Conservation (phyloP, 768 basidiomycete species). For the Fomitopsis pulvina region DNA sequence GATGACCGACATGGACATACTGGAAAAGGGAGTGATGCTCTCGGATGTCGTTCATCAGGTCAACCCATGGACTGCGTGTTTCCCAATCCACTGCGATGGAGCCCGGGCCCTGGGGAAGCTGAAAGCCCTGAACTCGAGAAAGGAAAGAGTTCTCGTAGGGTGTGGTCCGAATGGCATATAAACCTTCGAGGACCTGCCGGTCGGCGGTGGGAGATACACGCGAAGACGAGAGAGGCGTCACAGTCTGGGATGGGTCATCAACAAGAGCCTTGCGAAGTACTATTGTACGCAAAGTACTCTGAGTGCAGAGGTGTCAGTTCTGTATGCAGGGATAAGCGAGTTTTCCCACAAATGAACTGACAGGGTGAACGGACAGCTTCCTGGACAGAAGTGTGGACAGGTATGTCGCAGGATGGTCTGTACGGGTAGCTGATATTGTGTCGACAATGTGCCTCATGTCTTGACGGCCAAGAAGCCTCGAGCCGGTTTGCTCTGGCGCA, state of each 20-base stretch:
- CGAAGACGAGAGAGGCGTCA: constrained; percentile 32
- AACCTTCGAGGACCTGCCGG: constrained; percentile 38
- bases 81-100: constrained; percentile 69
- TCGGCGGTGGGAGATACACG: constrained; percentile 19
- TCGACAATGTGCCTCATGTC: constrained; percentile 3
- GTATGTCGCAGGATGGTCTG: background rate
- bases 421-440: background rate
- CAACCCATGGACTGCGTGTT: constrained; percentile 64
- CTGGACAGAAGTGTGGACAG: constrained; percentile 4
- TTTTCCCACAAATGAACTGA: constrained; percentile 1
- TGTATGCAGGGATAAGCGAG: background rate
- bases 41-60: constrained; percentile 64
- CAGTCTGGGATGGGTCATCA: constrained; percentile 6
- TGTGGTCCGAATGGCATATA: constrained; percentile 54
- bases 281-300: constrained; percentile 8
- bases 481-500: background rate
- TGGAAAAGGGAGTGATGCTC: constrained; percentile 57
- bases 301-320: background rate
- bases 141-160: constrained; percentile 61
- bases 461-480: constrained; percentile 7
- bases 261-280: constrained; percentile 1
- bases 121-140: constrained; percentile 50
- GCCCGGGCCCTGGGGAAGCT: constrained; percentile 21
- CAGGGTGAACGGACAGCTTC: constrained; percentile 12
- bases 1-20: constrained; percentile 33